Evolutionary conservation across 2,329 filamentous ascomycete species (phyloP).

Genomic region (Colletotrichum sp.): DNA sequence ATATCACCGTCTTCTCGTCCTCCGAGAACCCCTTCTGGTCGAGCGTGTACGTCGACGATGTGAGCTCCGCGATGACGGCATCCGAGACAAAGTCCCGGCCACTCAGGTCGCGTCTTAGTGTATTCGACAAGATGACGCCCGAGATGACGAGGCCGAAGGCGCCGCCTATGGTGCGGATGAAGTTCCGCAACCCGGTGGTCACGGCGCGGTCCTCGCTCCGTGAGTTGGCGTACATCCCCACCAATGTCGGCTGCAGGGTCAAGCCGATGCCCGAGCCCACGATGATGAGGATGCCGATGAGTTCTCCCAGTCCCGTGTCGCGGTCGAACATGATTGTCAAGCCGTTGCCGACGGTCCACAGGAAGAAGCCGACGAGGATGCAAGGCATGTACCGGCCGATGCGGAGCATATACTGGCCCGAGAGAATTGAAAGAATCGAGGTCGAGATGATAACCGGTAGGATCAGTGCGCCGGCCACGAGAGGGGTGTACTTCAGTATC

Average conservation of each 20-base stretch:
- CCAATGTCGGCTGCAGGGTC: conserved; percentile 39
- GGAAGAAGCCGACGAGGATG: conserved; percentile 32
- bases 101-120: conserved; percentile 20
- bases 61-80: conserved; percentile 25
- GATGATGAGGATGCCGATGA: conserved; percentile 35
- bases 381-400: conserved; percentile 30
- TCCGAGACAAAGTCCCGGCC: conserved; percentile 8
- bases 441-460: conserved; percentile 31
- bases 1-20: conserved; percentile 21
- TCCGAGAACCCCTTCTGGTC: conserved; percentile 20
- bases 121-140: conserved; percentile 35
- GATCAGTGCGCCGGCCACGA: conserved; percentile 32
- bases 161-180: conserved; percentile 39
- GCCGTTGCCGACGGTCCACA: conserved; percentile 39
- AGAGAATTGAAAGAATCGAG: conserved; percentile 30
- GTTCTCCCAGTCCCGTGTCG: conserved; percentile 26
- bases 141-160: conserved; percentile 34
- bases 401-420: conserved; percentile 34
- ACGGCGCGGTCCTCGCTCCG: conserved; percentile 39
- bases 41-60: conserved; percentile 26
- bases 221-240: conserved; percentile 40
- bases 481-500: conserved; percentile 27
- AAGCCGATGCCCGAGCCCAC: conserved; percentile 37
- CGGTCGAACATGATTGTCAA: conserved; percentile 29
- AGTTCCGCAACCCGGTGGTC: conserved; percentile 40